Conservation (phyloP, 2,329 filamentous ascomycete genomes). For the Teratosphaeria viscida region DNA sequence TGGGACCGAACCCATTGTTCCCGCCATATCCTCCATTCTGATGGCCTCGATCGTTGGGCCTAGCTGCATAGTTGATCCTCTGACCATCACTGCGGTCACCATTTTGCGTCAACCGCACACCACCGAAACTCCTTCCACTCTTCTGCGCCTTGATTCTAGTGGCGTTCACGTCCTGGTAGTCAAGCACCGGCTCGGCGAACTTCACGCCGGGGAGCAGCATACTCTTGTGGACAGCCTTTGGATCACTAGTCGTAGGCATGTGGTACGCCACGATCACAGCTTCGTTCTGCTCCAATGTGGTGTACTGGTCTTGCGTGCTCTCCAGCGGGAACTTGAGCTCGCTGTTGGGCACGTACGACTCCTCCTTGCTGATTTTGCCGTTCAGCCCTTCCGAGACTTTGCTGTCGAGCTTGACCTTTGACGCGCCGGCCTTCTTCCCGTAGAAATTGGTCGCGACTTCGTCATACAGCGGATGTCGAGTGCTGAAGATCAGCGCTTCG, state of each 20-base stretch:
- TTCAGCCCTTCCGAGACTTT: constrained; percentile 65
- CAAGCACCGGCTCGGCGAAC: constrained; percentile 60
- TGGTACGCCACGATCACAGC: constrained; percentile 84
- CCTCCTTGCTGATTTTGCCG: constrained; percentile 71
- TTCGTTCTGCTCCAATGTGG: constrained; percentile 67
- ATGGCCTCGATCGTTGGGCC: constrained; percentile 16
- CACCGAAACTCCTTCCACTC: constrained; percentile 59
- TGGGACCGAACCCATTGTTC: constrained; percentile 18
- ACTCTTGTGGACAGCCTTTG: constrained; percentile 66
- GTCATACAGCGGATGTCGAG: constrained; percentile 74
- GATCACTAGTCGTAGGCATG: constrained; percentile 54
- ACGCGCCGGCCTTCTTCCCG: constrained; percentile 65
- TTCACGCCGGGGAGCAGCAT: constrained; percentile 82
- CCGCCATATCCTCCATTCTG: constrained; percentile 15
- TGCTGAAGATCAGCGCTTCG: constrained; percentile 75
- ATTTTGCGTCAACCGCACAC: constrained; percentile 48
- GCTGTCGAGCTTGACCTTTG: constrained; percentile 62
- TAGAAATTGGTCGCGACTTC: constrained; percentile 80
- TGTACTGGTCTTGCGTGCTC: constrained; percentile 54
- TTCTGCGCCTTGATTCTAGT: constrained; percentile 56
- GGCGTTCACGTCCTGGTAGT: constrained; percentile 63
- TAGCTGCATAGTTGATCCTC: constrained; percentile 44
- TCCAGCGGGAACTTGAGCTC: constrained; percentile 69
- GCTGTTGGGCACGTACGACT: constrained; percentile 74
- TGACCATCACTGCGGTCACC: constrained; percentile 36